These are phyloP conservation scores for Geranium incanum DNA, from an alignment of 441 rosid genomes.

Conservation along the genomic window DNA sequence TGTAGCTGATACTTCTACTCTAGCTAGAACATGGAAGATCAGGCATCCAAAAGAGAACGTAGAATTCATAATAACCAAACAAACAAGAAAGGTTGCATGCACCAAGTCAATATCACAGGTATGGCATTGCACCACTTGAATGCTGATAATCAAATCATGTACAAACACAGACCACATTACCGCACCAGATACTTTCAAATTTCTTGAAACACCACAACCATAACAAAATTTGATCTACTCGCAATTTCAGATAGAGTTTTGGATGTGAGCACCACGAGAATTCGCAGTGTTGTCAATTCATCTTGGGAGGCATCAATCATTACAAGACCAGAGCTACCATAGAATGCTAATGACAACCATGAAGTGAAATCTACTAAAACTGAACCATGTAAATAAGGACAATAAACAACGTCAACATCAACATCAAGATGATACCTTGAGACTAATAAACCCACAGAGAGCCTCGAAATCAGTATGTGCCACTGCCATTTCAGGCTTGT, in stretches of 20 bases:
- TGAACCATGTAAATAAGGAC: background rate
- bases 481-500: conserved; percentile 39
- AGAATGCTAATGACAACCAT: background rate
- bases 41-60: background rate
- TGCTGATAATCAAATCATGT: no score
- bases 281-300: background rate
- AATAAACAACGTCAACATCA: background rate
- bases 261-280: background rate
- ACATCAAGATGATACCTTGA: conserved; percentile 19
- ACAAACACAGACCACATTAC: no score
- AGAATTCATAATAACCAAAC: background rate
- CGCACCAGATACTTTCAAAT: no score
- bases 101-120: no score
- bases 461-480: conserved; percentile 33
- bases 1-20: background rate
- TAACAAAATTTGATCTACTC: no score
- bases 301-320: background rate
- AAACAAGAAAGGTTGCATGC: background rate
- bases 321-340: background rate
- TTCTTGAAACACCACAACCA: no score
- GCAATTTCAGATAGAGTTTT: no score
- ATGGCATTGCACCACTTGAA: background rate
- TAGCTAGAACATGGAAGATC: background rate
- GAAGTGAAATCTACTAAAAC: background rate
- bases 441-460: conserved; percentile 29